A percentile compares a stretch with the other conserved stretches of the same genome.
phyloP scores from a whole-genome alignment of 805 yeast species.

The Candida orba region DNA sequence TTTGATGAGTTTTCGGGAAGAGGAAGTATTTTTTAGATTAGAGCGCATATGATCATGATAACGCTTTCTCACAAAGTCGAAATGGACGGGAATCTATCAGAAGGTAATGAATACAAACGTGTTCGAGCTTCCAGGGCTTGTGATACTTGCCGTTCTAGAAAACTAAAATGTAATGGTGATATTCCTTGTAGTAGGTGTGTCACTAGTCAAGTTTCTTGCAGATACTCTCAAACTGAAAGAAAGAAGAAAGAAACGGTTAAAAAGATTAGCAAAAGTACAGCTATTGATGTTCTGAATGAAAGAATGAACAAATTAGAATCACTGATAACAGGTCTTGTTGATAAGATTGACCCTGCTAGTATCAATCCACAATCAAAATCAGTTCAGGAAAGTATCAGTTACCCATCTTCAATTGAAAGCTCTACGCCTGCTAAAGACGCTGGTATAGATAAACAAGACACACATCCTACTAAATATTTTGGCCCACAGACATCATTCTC shows the following conservation, averaged over 20 bases:
- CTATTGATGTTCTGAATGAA: constrained; percentile 18
- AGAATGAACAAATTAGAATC: constrained; percentile 29
- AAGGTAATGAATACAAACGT: constrained; percentile 17
- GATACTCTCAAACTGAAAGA: constrained; percentile 10
- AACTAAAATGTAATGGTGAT: constrained; percentile 76
- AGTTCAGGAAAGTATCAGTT: neutral
- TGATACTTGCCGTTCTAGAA: constrained; percentile 53
- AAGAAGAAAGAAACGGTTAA: constrained; percentile 2
- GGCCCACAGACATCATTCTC: constrained; percentile 27
- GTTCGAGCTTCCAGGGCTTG: constrained; percentile 36
- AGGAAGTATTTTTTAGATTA: too few relatives aligned
- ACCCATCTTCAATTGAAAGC: neutral
- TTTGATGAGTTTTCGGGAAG: neutral
- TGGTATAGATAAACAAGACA: too few relatives aligned
- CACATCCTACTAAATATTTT: constrained; percentile 12
- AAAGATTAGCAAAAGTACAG: neutral
- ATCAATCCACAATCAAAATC: neutral
- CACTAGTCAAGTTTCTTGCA: constrained; percentile 47
- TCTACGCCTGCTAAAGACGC: neutral
- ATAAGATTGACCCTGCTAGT: constrained; percentile 13
- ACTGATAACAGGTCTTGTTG: constrained; percentile 24
- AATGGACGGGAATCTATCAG: neutral
- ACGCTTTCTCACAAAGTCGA: too few relatives aligned
- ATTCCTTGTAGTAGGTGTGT: constrained; percentile 80
- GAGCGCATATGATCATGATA: too few relatives aligned